phyloP scores from a whole-genome alignment of 116 monocot species.

The Cymodocea nodosa region DNA sequence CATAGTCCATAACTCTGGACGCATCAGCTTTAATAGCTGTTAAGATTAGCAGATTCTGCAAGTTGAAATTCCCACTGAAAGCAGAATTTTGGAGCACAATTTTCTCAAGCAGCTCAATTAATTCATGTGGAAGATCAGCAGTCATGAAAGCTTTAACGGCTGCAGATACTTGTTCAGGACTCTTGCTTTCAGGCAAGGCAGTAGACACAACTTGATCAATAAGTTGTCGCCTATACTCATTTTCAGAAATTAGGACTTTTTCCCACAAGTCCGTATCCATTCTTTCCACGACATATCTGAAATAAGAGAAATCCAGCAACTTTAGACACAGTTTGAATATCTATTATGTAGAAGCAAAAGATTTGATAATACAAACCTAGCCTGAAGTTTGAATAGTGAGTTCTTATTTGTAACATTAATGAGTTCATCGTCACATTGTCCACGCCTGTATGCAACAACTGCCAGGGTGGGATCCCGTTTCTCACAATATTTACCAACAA shows the following conservation, averaged over 20 bases:
- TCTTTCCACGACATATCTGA: conserved; percentile 97
- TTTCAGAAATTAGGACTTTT: conserved; percentile 89
- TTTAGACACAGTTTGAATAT: not conserved
- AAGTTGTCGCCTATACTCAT: conserved; percentile 87
- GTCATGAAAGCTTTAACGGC: conserved; percentile 99
- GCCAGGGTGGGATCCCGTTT: conserved; percentile 98
- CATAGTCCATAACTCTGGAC: conserved; percentile 97
- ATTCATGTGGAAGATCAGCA: conserved; percentile 95
- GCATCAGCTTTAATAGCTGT: conserved; percentile 96
- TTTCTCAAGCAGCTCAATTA: conserved; percentile 98
- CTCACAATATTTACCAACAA: conserved; percentile 99
- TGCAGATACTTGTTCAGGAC: conserved; percentile 95
- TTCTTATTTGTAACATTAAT: conserved; percentile 97
- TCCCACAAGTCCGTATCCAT: conserved; percentile 99
- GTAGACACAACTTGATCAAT: conserved; percentile 99
- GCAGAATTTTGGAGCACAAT: conserved; percentile 98
- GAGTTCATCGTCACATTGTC: conserved; percentile 97
- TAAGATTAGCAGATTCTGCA: conserved; percentile 90
- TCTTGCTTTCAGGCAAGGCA: conserved; percentile 95
- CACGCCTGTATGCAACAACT: conserved; percentile 95
- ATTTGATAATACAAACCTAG: conserved; percentile 39
- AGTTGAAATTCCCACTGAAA: conserved; percentile 93
- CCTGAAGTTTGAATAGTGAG: conserved; percentile 93
- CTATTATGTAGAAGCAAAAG: not conserved
- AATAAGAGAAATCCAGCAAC: not conserved